Evolutionary conservation across 345 rosid species (phyloP).

Genomic region (Cardamine resedifolia): DNA sequence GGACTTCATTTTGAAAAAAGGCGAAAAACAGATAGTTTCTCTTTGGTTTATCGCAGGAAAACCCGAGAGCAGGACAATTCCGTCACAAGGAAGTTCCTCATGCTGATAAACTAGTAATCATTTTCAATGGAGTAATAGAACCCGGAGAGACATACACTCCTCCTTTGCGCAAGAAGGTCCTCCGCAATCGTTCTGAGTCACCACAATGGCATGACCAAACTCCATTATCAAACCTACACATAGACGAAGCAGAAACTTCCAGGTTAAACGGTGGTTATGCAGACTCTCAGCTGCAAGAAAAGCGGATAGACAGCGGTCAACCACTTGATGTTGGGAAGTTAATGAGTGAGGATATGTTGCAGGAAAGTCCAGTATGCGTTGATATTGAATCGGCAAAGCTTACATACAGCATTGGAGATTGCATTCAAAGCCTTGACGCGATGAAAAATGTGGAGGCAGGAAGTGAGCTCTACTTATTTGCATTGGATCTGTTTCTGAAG

Average conservation of each 20-base stretch:
- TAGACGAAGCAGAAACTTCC: conserved; percentile 33
- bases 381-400: conserved; percentile 35
- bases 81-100: conserved; percentile 45
- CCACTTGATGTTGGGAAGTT: conserved; percentile 27
- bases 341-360: conserved; percentile 34
- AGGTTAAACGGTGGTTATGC: conserved; percentile 17
- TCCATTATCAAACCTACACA: conserved; percentile 22
- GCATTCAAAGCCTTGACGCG: conserved; percentile 51
- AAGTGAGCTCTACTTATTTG: conserved; percentile 51
- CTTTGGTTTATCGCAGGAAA: conserved; percentile 37
- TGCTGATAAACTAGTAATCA: conserved; percentile 44
- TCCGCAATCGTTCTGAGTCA: conserved; percentile 25
- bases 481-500: conserved; percentile 52
- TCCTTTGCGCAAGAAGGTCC: conserved; percentile 31
- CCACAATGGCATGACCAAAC: conserved; percentile 12
- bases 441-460: conserved; percentile 52
- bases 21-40: not conserved
- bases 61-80: conserved; percentile 49
- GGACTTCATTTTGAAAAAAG: not conserved
- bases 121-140: conserved; percentile 40
- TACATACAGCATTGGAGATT: conserved; percentile 48
- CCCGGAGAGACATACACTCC: conserved; percentile 42
- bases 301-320: not conserved
- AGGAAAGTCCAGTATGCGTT: conserved; percentile 31
- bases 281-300: conserved; percentile 25